Conservation (phyloP, 257 asterid species). For the Linderniella brevidens region DNA sequence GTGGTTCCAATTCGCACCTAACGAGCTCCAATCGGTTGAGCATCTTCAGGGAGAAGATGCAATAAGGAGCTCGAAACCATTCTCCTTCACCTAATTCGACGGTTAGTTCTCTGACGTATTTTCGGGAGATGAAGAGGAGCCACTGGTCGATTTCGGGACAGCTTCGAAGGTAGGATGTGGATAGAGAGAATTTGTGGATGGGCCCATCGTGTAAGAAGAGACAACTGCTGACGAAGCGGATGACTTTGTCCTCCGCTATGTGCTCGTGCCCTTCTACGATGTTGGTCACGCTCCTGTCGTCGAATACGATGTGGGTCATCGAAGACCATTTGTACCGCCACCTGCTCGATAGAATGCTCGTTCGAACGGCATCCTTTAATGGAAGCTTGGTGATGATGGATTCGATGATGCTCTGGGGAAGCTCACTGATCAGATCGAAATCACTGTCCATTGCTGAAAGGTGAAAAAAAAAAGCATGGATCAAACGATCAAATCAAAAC, state of each 20-base stretch:
- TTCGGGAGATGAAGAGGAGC: slow-evolving; percentile 76
- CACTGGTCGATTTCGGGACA: slow-evolving; percentile 65
- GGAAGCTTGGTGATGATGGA: slow-evolving; percentile 63
- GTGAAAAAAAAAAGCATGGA: no score
- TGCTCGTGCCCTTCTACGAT: slow-evolving; percentile 15
- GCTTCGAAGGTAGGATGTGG: slow-evolving; percentile 27
- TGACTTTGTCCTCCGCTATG: slow-evolving; percentile 23
- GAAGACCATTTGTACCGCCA: slow-evolving; percentile 90
- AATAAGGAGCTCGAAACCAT: slow-evolving; percentile 73
- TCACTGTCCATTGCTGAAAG: slow-evolving; percentile 1
- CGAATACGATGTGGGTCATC: slow-evolving; percentile 49
- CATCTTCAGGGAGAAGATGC: slow-evolving; percentile 45
- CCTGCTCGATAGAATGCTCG: slow-evolving; percentile 47
- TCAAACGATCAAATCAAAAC: no score
- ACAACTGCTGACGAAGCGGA: slow-evolving; percentile 39
- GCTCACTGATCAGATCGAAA: slow-evolving; percentile 54
- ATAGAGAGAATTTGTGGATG: slow-evolving; percentile 51
- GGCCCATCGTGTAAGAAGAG: slow-evolving; percentile 85
- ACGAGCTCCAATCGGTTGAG: slow-evolving; percentile 54
- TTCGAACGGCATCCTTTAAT: slow-evolving; percentile 52
- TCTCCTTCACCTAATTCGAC: slow-evolving; percentile 65
- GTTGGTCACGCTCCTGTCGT: slow-evolving; percentile 31
- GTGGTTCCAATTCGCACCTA: slow-evolving; percentile 63
- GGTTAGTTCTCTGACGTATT: slow-evolving; percentile 47
- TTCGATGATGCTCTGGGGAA: slow-evolving; percentile 73